Percentiles rank a stretch among this genome's conserved stretches.
Conservation (phyloP, 257 asterid species). For the Perilla frutescens region DNA sequence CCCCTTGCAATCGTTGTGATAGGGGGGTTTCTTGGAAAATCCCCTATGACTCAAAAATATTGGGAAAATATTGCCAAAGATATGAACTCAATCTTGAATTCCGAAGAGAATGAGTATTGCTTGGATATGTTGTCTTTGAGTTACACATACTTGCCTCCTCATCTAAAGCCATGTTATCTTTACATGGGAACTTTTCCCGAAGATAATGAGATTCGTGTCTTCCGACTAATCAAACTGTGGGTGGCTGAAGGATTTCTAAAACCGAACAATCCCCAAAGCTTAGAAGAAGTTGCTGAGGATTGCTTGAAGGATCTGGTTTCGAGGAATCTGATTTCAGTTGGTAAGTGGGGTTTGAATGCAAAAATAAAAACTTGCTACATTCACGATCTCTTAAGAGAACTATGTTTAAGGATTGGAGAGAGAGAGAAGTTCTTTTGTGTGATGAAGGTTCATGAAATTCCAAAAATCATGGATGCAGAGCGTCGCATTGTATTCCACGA, state of each 20-base stretch:
- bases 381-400: slow-evolving; percentile 21
- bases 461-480: background rate
- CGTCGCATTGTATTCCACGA: background rate
- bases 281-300: slow-evolving; percentile 20
- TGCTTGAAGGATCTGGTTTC: background rate
- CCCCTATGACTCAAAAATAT: background rate
- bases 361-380: background rate
- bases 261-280: background rate
- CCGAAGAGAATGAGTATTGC: background rate
- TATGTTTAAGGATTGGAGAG: slow-evolving; percentile 2
- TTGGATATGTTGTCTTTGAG: slow-evolving; percentile 4
- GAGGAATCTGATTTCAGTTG: slow-evolving; percentile 2
- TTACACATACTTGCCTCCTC: background rate
- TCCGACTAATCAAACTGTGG: background rate
- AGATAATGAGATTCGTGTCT: background rate
- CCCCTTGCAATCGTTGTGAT: slow-evolving; percentile 6
- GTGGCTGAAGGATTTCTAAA: slow-evolving; percentile 21
- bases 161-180: slow-evolving; percentile 19
- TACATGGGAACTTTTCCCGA: background rate
- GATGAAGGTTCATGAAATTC: background rate
- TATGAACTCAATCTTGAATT: background rate
- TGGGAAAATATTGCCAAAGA: background rate
- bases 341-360: background rate
- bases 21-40: background rate
- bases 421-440: slow-evolving; percentile 9